A percentile compares a stretch with the other conserved stretches of the same genome.
These are phyloP conservation scores for Aspergillus glaucus DNA, from an alignment of 2,329 filamentous ascomycete species.

Conservation along the genomic window DNA sequence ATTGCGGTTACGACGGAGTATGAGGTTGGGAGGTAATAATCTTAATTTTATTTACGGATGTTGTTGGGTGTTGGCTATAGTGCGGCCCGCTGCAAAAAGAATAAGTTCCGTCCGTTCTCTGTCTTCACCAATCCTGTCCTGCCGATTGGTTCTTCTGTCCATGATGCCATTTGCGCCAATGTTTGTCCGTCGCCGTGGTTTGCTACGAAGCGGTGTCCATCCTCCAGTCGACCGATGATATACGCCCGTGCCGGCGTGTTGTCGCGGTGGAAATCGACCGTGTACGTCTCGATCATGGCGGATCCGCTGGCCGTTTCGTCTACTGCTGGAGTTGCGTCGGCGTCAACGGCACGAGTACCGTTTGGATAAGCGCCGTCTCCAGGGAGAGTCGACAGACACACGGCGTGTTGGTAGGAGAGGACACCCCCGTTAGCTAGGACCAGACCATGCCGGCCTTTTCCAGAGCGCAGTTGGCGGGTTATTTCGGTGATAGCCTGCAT, in stretches of 20 bases:
- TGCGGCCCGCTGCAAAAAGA: not conserved
- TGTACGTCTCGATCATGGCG: slow-evolving; percentile 55
- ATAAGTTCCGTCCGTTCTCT: not conserved
- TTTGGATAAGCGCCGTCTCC: slow-evolving; percentile 17
- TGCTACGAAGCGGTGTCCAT: slow-evolving; percentile 49
- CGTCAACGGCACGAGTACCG: slow-evolving; percentile 30
- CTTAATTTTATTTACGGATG: not conserved
- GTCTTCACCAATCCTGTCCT: not conserved
- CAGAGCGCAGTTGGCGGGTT: slow-evolving; percentile 46
- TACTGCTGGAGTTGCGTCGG: slow-evolving; percentile 36
- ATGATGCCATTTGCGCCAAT: not conserved
- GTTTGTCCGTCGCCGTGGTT: slow-evolving; percentile 30
- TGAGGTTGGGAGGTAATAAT: not conserved
- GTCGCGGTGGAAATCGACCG: slow-evolving; percentile 51
- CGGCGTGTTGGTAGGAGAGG: slow-evolving; percentile 58
- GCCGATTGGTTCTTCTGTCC: not conserved
- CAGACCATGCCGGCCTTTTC: slow-evolving; percentile 46
- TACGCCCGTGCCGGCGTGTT: slow-evolving; percentile 44
- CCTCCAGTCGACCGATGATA: slow-evolving; percentile 48
- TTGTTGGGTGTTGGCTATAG: not conserved
- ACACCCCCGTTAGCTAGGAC: slow-evolving; percentile 61
- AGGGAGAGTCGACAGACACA: slow-evolving; percentile 50
- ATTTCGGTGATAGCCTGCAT: slow-evolving; percentile 49
- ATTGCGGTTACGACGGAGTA: slow-evolving; percentile 16
- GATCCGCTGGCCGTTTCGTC: slow-evolving; percentile 45